phyloP scores from a whole-genome alignment of 176 grass and related monocot genomes.

The Avena sativa region DNA sequence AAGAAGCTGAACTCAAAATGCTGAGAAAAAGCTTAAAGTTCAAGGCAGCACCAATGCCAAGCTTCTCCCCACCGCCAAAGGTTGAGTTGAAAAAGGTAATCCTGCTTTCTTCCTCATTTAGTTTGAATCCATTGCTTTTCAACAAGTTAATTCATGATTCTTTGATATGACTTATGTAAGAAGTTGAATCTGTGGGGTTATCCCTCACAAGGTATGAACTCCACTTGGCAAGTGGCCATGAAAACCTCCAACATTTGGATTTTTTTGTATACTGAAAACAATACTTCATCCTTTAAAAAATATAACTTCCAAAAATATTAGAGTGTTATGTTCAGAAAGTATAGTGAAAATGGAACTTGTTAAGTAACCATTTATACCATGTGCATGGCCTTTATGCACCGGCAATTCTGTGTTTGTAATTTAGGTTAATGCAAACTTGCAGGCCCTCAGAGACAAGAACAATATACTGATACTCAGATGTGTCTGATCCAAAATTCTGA shows the following conservation, averaged over 20 bases:
- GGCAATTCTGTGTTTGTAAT: not conserved
- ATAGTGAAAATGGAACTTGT: not conserved
- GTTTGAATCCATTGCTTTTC: constrained; percentile 8
- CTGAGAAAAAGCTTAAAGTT: constrained; percentile 69
- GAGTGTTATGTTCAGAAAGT: not conserved
- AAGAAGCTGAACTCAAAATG: constrained; percentile 76
- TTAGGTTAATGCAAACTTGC: not conserved
- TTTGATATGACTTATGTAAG: constrained; percentile 1
- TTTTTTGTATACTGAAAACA: not conserved
- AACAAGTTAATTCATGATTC: constrained; percentile 34
- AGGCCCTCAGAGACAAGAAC: not conserved
- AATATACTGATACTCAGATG: not conserved
- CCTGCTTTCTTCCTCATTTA: constrained; percentile 7
- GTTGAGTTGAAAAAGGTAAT: constrained; percentile 69
- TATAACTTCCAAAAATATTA: not conserved
- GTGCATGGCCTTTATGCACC: constrained; percentile 9
- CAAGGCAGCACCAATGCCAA: constrained; percentile 75
- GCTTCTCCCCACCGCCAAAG: constrained; percentile 61
- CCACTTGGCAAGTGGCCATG: not conserved
- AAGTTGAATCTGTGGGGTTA: not conserved
- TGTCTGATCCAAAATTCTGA: not conserved
- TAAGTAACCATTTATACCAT: not conserved
- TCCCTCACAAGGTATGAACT: not conserved
- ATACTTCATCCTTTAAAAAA: not conserved
- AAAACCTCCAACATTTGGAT: not conserved